A percentile compares a stretch with the other conserved stretches of the same genome.
These are phyloP conservation scores for Solanum paucissectum DNA, from an alignment of 257 asterid genomes.

Conservation along the genomic window DNA sequence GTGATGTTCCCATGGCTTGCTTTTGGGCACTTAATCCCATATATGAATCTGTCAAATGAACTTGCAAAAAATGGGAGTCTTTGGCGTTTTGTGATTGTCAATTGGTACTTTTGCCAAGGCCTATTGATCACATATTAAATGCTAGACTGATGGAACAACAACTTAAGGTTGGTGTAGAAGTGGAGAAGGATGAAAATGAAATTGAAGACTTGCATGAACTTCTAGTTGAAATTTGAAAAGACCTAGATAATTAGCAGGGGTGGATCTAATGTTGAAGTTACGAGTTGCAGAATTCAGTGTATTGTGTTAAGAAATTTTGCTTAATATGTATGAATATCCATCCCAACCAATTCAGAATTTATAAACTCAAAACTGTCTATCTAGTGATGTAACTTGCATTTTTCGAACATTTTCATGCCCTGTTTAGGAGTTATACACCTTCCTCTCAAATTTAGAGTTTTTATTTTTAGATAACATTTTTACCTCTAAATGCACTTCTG, in stretches of 20 bases:
- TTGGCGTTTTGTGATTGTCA: background rate
- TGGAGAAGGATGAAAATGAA: slow-evolving; percentile 21
- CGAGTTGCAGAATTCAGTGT: background rate
- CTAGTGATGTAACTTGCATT: background rate
- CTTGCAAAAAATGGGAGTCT: background rate
- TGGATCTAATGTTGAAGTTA: background rate
- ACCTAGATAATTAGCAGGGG: background rate
- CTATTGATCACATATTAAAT: slow-evolving; percentile 1
- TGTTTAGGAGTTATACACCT: background rate
- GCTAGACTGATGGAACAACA: slow-evolving; percentile 3
- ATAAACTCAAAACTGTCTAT: too few relatives aligned
- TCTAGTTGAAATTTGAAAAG: background rate
- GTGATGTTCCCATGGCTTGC: too few relatives aligned
- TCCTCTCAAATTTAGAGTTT: too few relatives aligned
- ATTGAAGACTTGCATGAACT: slow-evolving; percentile 1
- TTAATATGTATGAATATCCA: too few relatives aligned
- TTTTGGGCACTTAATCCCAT: background rate
- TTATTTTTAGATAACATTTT: too few relatives aligned
- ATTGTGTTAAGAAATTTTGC: too few relatives aligned
- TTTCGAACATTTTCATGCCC: background rate
- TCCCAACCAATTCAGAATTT: too few relatives aligned
- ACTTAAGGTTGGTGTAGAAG: slow-evolving; percentile 1
- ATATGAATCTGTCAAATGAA: too few relatives aligned
- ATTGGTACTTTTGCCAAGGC: background rate
- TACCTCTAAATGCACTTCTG: too few relatives aligned